Base-by-base conservation (phyloP, 805 yeast genomes). In the Candida ulmi region DNA sequence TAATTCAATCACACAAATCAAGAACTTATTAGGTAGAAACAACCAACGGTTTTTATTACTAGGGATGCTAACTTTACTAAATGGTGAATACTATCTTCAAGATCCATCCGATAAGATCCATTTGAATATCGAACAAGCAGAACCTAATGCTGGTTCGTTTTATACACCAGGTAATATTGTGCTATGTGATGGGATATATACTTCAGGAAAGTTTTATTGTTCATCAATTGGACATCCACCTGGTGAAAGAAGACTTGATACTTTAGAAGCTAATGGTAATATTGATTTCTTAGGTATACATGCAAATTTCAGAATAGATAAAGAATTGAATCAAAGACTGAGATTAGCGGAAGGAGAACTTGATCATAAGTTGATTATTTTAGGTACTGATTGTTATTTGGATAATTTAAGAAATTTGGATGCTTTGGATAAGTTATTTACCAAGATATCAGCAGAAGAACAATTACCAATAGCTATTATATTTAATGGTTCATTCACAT, bases 141-240 rank as follows among this genome's bases (percentile, higher is more conserved):
- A 69, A 15, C 81, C 83, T 33, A 73, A 83, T 1, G 68, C 68
- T 3, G 87, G 81, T 0, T 71, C 82, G 8, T 90, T 76, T 52
- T 81, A 76, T 52, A 71, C 69, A 18, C 76, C 80, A 3, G 98
- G 99, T 2, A 79, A 83, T 66, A 78, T 83, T 50, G 76, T 87
- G 0, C 62, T 91, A 2, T 82, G 84, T 38, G 95, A 88, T 54
- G 99, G 99, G 15, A 77, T 86, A 15, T 87, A 88, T 55, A 79
- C 81, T 3, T 74, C 78, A 15, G 69, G 69, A 21, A 78, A 73
- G 35, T 88, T 93, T 55, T 78, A 82, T 47, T 95, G 83, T 1
- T 72, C 83, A 23, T 73, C 83, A 5, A 70, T 93, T 37, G 83
- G 84, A 3, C 96, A 88, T 43, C 98, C 99, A 3, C 88, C 93